phyloP scores from a whole-genome alignment of 805 yeast species.

The Saccharomyces kudriavzevii region DNA sequence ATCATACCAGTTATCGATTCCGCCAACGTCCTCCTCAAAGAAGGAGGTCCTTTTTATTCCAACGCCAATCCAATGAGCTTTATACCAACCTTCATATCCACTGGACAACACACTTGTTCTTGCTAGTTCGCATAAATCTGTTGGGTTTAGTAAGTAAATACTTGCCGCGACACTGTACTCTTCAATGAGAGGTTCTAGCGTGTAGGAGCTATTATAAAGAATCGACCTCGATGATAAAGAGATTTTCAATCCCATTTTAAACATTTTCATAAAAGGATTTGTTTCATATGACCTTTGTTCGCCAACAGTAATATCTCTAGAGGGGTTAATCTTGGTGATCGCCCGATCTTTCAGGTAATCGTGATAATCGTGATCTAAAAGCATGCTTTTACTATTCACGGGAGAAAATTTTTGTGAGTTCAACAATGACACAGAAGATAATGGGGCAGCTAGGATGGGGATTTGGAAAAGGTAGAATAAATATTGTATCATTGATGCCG shows the following conservation, averaged over 20 bases:
- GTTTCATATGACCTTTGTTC: constrained; percentile 15
- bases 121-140: constrained; percentile 28
- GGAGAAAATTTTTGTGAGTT: constrained; percentile 1
- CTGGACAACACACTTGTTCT: constrained; percentile 25
- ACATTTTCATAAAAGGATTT: constrained; percentile 27
- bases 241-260: constrained; percentile 24
- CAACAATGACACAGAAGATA: constrained; percentile 22
- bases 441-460: constrained; percentile 24
- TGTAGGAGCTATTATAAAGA: constrained; percentile 26
- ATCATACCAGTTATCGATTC: constrained; percentile 25
- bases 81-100: constrained; percentile 28
- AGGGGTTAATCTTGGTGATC: neutral
- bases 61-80: constrained; percentile 29
- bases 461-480: constrained; percentile 25
- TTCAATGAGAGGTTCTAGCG: constrained; percentile 28
- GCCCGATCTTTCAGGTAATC: neutral
- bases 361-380: neutral
- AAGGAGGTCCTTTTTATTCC: constrained; percentile 5
- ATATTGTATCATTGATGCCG: constrained; percentile 17
- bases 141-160: constrained; percentile 26
- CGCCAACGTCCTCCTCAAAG: constrained; percentile 18
- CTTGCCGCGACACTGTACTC: constrained; percentile 32
- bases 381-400: constrained; percentile 2
- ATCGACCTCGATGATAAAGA: constrained; percentile 24
- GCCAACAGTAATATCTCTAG: constrained; percentile 19